phyloP scores from a whole-genome alignment of 345 rosid species.

The Citropsis articulata region DNA sequence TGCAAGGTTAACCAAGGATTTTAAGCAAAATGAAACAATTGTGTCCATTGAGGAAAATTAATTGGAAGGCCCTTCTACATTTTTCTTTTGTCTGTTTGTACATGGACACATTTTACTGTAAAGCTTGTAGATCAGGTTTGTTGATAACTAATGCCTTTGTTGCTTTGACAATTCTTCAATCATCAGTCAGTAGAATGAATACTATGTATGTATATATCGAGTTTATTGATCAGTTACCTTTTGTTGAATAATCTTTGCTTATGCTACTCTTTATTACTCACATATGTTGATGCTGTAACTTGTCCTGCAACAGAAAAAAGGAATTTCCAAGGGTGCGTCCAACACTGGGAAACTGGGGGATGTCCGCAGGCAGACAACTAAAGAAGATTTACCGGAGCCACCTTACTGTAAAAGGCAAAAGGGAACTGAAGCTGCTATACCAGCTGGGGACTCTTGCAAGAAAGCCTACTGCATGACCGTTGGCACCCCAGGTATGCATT shows the following conservation, averaged over 20 bases:
- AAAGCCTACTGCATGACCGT: constrained; percentile 4
- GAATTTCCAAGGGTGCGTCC: constrained; percentile 39
- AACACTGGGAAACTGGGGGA: constrained; percentile 33
- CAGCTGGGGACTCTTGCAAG: constrained; percentile 9
- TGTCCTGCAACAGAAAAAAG: constrained; percentile 45
- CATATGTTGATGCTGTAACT: constrained; percentile 9
- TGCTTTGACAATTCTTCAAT: neutral
- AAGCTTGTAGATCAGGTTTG: neutral
- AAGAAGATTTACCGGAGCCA: constrained; percentile 20
- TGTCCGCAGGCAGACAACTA: constrained; percentile 9
- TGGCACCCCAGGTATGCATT: constrained; percentile 36
- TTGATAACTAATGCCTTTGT: neutral
- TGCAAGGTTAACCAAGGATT: neutral
- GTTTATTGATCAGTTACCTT: neutral
- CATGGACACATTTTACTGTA: neutral
- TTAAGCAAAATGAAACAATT: neutral
- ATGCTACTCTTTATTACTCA: neutral
- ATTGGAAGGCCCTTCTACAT: neutral
- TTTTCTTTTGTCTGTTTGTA: neutral
- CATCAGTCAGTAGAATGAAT: neutral
- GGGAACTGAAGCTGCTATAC: constrained; percentile 16
- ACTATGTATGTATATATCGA: neutral
- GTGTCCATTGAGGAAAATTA: neutral
- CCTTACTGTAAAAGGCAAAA: constrained; percentile 28
- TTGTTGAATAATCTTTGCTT: neutral